Evolutionary conservation across 2,329 filamentous ascomycete genomes (phyloP), one percentile per base, ranked within the genome.

Genomic region (Hymenoscyphus salicellus): DNA sequence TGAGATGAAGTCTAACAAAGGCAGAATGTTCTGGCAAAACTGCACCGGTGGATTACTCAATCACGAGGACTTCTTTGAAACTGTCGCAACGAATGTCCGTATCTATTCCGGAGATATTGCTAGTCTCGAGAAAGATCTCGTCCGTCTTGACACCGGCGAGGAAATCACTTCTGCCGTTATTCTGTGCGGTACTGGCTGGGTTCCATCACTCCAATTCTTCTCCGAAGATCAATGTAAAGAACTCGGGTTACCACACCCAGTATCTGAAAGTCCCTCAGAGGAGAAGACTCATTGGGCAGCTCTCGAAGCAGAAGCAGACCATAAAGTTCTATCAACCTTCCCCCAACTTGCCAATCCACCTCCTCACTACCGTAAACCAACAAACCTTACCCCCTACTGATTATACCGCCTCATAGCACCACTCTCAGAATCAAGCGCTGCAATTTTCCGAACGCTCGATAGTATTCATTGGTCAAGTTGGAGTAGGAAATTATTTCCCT

Each of bases 1-100:
- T 38, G 36, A 38, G 36, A 38, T 5, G 36, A 38, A 38, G 14
- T 14, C 14, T 38, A 38, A 38, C 52, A 46, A 11, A 46, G 23
- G 14, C 30, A 73, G 70, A 20, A 71, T 73, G 5, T 72, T 74
- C 43, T 73, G 71, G 72, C 69, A 70, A 58, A 73, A 72, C 58
- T 65, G 69, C 30, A 71, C 72, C 3, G 70, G 69, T 20, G 73
- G 73, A 49, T 68, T 72, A 28, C 67, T 70, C 20, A 69, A 74
- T 59, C 72, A 73, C 49, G 63, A 66, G 23, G 71, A 73, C 60
- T 73, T 74, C 64, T 73, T 68, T 61, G 63, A 72, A 46, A 68
- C 68, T 6, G 68, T 74, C 33, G 68, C 72, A 23, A 66, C 72
- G 14, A 69, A 72, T 14, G 70, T 72, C 26, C 49, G 65, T 10